These are phyloP conservation scores for Neopestalotiopsis clavispora DNA, from an alignment of 2,329 filamentous ascomycete genomes.

Conservation along the genomic window DNA sequence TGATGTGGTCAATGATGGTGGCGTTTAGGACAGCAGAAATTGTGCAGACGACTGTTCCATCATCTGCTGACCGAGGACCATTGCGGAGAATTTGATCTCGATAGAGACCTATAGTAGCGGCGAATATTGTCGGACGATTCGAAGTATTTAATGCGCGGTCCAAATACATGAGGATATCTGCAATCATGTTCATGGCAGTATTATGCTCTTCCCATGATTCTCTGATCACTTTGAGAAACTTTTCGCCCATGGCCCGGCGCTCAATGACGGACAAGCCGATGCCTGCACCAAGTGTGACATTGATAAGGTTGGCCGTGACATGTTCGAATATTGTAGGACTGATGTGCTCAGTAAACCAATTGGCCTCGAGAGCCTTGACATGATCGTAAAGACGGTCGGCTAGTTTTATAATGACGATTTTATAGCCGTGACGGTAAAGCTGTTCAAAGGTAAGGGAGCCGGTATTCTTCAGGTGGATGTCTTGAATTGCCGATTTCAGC, in stretches of 20 bases:
- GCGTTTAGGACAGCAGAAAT: slow-evolving; percentile 78
- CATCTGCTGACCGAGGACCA: slow-evolving; percentile 45
- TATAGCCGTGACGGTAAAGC: slow-evolving; percentile 91
- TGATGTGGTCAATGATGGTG: slow-evolving; percentile 87
- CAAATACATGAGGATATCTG: slow-evolving; percentile 97
- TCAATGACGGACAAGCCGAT: slow-evolving; percentile 74
- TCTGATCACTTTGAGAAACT: slow-evolving; percentile 77
- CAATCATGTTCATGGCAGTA: slow-evolving; percentile 93
- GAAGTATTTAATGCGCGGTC: slow-evolving; percentile 84
- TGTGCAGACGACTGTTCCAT: slow-evolving; percentile 43
- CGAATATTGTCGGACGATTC: slow-evolving; percentile 79
- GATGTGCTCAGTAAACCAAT: slow-evolving; percentile 79
- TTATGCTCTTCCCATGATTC: slow-evolving; percentile 88
- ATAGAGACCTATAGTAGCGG: slow-evolving; percentile 84
- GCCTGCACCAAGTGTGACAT: slow-evolving; percentile 60
- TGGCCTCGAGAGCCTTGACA: slow-evolving; percentile 80
- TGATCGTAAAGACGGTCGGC: slow-evolving; percentile 80
- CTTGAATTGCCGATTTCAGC: slow-evolving; percentile 75
- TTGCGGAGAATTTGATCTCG: slow-evolving; percentile 81
- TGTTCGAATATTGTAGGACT: slow-evolving; percentile 71
- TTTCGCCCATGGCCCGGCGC: slow-evolving; percentile 79
- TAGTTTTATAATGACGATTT: slow-evolving; percentile 88
- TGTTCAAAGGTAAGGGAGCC: slow-evolving; percentile 92
- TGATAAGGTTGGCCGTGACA: slow-evolving; percentile 71
- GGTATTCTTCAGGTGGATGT: slow-evolving; percentile 93